Evolutionary conservation across 371 early-diverging fungal genomes (phyloP).

Genomic region (Mortierella sp.): DNA sequence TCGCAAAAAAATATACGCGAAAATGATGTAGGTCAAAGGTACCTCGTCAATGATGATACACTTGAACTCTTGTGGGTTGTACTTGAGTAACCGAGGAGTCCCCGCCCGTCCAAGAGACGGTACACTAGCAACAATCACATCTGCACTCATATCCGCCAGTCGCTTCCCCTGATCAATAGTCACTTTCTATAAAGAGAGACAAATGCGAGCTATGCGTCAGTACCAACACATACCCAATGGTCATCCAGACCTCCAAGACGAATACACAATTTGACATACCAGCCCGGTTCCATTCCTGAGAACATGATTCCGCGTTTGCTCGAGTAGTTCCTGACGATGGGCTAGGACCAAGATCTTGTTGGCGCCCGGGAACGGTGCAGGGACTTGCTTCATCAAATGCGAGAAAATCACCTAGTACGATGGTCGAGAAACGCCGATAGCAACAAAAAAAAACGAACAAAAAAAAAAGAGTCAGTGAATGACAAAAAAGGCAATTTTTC

Average conservation of each 20-base stretch:
- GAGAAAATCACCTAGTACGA: conserved; percentile 85
- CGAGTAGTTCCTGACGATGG: conserved; percentile 88
- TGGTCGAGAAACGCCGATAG: no score
- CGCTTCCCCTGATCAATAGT: conserved; percentile 76
- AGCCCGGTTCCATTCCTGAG: conserved; percentile 64
- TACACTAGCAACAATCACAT: conserved; percentile 86
- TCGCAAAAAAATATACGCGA: background rate
- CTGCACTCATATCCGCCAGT: conserved; percentile 67
- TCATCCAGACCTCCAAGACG: no score
- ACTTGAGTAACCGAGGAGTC: conserved; percentile 68
- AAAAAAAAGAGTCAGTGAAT: background rate
- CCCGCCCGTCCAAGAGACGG: conserved; percentile 74
- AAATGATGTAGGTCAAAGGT: background rate
- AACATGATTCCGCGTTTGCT: conserved; percentile 84
- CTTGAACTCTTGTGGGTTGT: conserved; percentile 85
- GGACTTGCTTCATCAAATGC: conserved; percentile 80
- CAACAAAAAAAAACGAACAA: background rate
- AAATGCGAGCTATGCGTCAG: background rate
- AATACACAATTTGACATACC: conserved; percentile 49
- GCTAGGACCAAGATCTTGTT: conserved; percentile 86
- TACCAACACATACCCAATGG: background rate
- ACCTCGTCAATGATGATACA: conserved; percentile 91
- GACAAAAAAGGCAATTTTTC: background rate
- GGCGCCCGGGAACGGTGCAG: conserved; percentile 72
- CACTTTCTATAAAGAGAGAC: conserved; percentile 59